Base-by-base conservation (phyloP, 352 stramenopile species). In the Phytophthora brassicae region DNA sequence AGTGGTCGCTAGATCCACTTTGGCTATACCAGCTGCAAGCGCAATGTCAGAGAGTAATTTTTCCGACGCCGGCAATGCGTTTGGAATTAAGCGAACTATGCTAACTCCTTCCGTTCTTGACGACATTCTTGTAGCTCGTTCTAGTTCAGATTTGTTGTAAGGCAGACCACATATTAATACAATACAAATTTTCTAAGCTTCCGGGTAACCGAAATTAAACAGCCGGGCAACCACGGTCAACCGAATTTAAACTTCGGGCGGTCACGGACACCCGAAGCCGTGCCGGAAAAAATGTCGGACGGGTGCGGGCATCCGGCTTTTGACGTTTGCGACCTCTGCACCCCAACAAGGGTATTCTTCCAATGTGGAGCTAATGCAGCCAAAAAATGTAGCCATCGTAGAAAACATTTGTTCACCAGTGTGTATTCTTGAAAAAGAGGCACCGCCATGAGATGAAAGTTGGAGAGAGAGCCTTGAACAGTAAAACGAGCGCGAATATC, bases 191-290 rank as follows among this genome's bases (percentile, higher is more conserved):
- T n/a, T 48, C 20, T 33, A n/a, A n/a, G n/a, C n/a, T n/a, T n/a
- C n/a, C 19, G 42, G 42, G 28, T 48, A 48, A 31, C 42, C 42
- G 22, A 48, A 48, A n/a, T n/a, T n/a, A n/a, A n/a, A n/a, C n/a
- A n/a, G n/a, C n/a, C n/a, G n/a, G n/a, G n/a, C n/a, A n/a, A n/a
- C n/a, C n/a, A n/a, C n/a, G n/a, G n/a, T n/a, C n/a, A n/a, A n/a
- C n/a, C n/a, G n/a, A n/a, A n/a, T n/a, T n/a, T n/a, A n/a, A n/a
- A n/a, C n/a, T n/a, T n/a, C n/a, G n/a, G n/a, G n/a, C n/a, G n/a
- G n/a, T n/a, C n/a, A n/a, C n/a, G n/a, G n/a, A n/a, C n/a, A n/a
- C n/a, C n/a, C n/a, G n/a, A n/a, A n/a, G n/a, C n/a, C n/a, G n/a
- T n/a, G n/a, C n/a, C n/a, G n/a, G n/a, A n/a, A n/a, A n/a, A n/a